Base-by-base conservation (phyloP, 441 rosid species). In the Eruca vesicaria region DNA sequence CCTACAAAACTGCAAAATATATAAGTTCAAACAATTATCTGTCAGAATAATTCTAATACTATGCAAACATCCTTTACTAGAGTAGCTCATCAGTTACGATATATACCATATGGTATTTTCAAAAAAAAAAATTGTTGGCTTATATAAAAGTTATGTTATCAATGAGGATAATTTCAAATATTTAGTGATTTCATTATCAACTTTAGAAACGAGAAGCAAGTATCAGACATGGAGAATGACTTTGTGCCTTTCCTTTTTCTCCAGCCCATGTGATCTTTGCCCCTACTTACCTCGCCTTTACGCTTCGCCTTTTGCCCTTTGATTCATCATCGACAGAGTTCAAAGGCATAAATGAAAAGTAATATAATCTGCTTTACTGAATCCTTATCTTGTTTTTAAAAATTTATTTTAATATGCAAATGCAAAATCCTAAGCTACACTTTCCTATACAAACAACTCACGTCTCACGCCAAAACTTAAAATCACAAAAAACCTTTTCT, bases 221-320 rank as follows among this genome's bases (percentile, higher is more conserved):
- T 11, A 56, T 26, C 38, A 60, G 38, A 19, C 50, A 65, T 9
- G n/a, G 7, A 71, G 52, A 48, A 71, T 41, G 65, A 66, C 72
- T 66, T 74, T 59, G 38, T 66, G 48, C 9, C 52, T 43, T 66
- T 43, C 52, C 18, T 2, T 2, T 43, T 5, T 43, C 15, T 7
- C 53, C 56, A n/a, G 26, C 56, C 36, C 74, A 76, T 69, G 79
- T 76, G 79, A 62, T 38, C 57, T 41, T 76, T 55, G 63, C 52
- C 68, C 73, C 68, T 67, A 67, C 79, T 75, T 52, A 50, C 20
- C 79, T 41, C 65, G 2, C 74, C 79, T 75, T 75, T 75, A 69
- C 79, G 74, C 69, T 61, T 75, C 64, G 1, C 33, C 64, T 62
- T 53, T 73, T 75, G 18, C 23, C 35, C 68, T 75, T 67, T 61